phyloP scores from a whole-genome alignment of 805 yeast species.

The Debaryomyces castellii region DNA sequence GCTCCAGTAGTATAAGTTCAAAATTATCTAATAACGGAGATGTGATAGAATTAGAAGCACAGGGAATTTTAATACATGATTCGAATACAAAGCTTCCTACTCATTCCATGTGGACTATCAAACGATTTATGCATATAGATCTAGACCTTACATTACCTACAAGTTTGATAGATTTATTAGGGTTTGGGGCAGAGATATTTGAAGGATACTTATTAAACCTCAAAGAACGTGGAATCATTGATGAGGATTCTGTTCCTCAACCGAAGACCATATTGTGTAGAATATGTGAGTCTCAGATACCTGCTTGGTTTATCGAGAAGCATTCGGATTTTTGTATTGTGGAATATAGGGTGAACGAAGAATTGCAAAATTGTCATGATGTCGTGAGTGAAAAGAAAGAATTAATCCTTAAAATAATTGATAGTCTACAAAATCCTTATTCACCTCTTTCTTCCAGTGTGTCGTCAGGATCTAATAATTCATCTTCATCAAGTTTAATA shows the following conservation, averaged over 20 bases:
- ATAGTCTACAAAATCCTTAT: conserved; percentile 24
- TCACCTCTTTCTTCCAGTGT: conserved; percentile 11
- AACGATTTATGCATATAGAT: conserved; percentile 68
- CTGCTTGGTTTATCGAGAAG: conserved; percentile 93
- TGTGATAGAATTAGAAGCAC: conserved; percentile 81
- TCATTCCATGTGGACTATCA: conserved; percentile 91
- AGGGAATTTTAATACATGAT: conserved; percentile 82
- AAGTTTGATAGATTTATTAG: conserved; percentile 69
- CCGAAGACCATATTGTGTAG: conserved; percentile 84
- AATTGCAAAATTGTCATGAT: conserved; percentile 75
- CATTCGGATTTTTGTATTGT: conserved; percentile 86
- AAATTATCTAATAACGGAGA: conserved; percentile 55
- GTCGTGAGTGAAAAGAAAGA: conserved; percentile 67
- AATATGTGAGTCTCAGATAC: conserved; percentile 87
- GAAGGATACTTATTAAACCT: conserved; percentile 68
- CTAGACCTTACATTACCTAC: conserved; percentile 69
- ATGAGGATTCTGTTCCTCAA: conserved; percentile 66
- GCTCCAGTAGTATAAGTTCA: conserved; percentile 18
- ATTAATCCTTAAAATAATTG: conserved; percentile 44
- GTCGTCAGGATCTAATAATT: conserved; percentile 8
- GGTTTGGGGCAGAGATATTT: conserved; percentile 86
- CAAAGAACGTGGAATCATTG: conserved; percentile 61
- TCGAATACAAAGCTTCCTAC: conserved; percentile 55
- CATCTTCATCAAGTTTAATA: conserved; percentile 19
- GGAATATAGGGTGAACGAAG: conserved; percentile 81